Base-by-base conservation (phyloP, 495 filamentous ascomycete species). In the Talaromyces adpressus region DNA sequence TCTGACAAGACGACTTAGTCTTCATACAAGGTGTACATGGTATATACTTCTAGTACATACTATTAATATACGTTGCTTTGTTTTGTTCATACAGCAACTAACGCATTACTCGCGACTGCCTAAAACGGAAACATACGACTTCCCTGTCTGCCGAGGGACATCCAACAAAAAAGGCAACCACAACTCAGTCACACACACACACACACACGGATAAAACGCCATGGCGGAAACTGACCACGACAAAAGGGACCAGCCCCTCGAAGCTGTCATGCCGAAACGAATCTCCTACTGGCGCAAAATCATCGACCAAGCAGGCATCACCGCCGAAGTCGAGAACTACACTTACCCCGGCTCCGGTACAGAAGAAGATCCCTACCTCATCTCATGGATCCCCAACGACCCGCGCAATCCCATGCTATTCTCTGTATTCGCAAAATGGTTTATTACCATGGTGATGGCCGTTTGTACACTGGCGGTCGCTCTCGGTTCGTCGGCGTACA, bases 401-500 rank as follows among this genome's bases (percentile, higher is more conserved):
- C 81, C 83, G 3, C 82, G 85, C 62, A 89, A 93, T 70, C 88
- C 90, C 3, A 85, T 90, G 83, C 74, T 73, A n/a, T 92, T 87
- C 68, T 69, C 80, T 29, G 56, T 67, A 3, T 62, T 64, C 22
- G 85, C 80, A 72, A 93, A 93, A 75, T 93, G 90, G 90, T 69
- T 69, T n/a, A 84, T 89, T 63, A 89, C 88, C 1, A 64, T 84
- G 53, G 51, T 87, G 14, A 83, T 87, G 56, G 88, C 90, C 27
- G 64, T 89, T 41, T 83, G 88, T 18, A 90, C 89, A 0, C 78
- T 93, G 57, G 85, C 87, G 22, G 89, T 93, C 25, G 79, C 91
- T 16, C 85, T 95, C 65, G 89, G 87, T 36, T 91, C 88, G 8
- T 91, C 89, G 1, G 90, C 89, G 11, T 93, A 88, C 66, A 80